A percentile compares a stretch with the other conserved stretches of the same genome.
Evolutionary conservation across 1,284 basidiomycete genomes (phyloP).

Genomic region (Psilocybe mexicana): DNA sequence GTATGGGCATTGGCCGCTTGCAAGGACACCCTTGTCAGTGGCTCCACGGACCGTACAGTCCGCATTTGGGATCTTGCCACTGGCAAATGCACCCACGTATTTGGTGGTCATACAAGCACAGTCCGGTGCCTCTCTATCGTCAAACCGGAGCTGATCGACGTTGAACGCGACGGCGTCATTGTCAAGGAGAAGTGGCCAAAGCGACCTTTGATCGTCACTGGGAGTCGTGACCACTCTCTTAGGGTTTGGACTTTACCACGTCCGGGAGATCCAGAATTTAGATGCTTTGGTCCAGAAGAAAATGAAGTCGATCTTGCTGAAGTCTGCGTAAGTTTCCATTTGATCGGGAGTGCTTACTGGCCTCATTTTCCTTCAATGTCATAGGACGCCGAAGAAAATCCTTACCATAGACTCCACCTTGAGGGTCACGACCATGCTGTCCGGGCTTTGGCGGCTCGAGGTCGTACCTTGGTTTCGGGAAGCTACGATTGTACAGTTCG

Average conservation of each 20-base stretch:
- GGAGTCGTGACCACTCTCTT: constrained; percentile 87
- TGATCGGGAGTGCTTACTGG: neutral
- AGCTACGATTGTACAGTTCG: constrained; percentile 93
- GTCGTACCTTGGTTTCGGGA: constrained; percentile 88
- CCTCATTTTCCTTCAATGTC: neutral
- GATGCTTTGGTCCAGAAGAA: constrained; percentile 70
- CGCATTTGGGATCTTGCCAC: constrained; percentile 89
- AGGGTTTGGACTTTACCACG: constrained; percentile 89
- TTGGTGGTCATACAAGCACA: constrained; percentile 92
- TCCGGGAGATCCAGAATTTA: constrained; percentile 75
- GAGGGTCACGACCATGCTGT: constrained; percentile 91
- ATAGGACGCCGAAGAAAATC: constrained; percentile 82
- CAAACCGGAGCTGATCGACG: constrained; percentile 79
- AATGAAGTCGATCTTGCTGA: constrained; percentile 68
- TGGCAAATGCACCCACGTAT: constrained; percentile 84
- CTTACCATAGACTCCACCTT: constrained; percentile 84
- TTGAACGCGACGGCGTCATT: constrained; percentile 62
- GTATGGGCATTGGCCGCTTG: constrained; percentile 91
- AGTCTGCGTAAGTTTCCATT: constrained; percentile 42
- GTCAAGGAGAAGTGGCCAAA: constrained; percentile 81
- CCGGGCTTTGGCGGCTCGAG: constrained; percentile 87
- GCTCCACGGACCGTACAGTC: constrained; percentile 92
- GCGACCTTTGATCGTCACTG: constrained; percentile 87
- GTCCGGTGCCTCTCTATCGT: constrained; percentile 91
- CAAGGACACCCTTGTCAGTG: constrained; percentile 87